These are phyloP conservation scores for Hanseniaspora clermontiae DNA, from an alignment of 805 yeast species.

Conservation along the genomic window DNA sequence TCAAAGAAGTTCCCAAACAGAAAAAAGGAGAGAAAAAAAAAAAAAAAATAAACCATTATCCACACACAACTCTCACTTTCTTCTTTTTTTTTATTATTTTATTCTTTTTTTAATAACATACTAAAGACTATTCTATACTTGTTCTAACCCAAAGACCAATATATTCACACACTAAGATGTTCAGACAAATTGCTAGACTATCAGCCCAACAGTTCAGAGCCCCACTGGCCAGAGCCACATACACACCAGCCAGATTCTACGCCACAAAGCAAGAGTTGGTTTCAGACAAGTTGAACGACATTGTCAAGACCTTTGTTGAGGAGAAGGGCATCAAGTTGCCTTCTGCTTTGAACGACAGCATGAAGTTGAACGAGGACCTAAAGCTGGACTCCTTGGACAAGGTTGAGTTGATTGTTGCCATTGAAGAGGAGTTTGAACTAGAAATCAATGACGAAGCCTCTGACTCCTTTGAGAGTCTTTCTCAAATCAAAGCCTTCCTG, in stretches of 20 bases:
- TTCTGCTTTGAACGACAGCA: not conserved
- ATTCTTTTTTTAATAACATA: no score
- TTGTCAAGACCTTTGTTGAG: not conserved
- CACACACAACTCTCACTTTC: no score
- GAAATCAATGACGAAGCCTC: slow-evolving; percentile 14
- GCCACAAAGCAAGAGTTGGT: slow-evolving; percentile 2
- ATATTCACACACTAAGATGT: not conserved
- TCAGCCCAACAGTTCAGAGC: not conserved
- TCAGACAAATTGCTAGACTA: slow-evolving; percentile 2
- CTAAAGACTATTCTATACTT: no score
- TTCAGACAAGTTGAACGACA: not conserved
- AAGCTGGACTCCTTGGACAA: slow-evolving; percentile 71
- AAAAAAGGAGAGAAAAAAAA: no score
- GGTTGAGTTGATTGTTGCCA: slow-evolving; percentile 89
- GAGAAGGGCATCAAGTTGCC: not conserved
- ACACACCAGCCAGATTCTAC: not conserved
- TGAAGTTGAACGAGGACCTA: slow-evolving; percentile 11
- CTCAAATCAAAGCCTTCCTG: slow-evolving; percentile 8
- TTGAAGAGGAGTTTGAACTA: slow-evolving; percentile 65
- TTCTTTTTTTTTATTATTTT: no score
- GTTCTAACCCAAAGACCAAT: no score
- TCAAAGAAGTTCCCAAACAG: no score
- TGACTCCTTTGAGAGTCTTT: slow-evolving; percentile 11
- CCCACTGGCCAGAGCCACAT: not conserved
- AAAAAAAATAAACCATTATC: no score